These are phyloP conservation scores for Dioszegia aurantiaca DNA, from an alignment of 768 basidiomycete species.

Conservation along the genomic window DNA sequence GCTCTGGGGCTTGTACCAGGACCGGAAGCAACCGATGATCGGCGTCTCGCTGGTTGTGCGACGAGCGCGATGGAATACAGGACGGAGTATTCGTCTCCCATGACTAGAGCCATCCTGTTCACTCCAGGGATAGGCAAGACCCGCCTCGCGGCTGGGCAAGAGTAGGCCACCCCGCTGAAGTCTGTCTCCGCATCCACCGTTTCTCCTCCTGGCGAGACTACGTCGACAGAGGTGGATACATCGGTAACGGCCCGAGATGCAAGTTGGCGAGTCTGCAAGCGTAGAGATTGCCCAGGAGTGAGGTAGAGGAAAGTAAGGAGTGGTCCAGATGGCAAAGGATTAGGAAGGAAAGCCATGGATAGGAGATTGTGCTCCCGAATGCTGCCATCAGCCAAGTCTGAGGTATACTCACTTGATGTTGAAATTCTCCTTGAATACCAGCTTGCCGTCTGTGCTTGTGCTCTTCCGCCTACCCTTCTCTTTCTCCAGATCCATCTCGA, in stretches of 20 bases:
- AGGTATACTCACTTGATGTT: constrained; percentile 36
- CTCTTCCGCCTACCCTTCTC: constrained; percentile 30
- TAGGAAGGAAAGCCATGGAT: constrained; percentile 40
- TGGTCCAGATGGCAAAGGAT: constrained; percentile 20
- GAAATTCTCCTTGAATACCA: constrained; percentile 32
- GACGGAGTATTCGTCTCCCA: constrained; percentile 48
- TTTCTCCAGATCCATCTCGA: constrained; percentile 45
- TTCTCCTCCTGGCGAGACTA: constrained; percentile 22
- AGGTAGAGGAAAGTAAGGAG: constrained; percentile 43
- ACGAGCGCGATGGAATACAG: constrained; percentile 24
- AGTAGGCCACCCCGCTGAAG: constrained; percentile 39
- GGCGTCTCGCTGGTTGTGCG: constrained; percentile 15
- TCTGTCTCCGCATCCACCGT: constrained; percentile 23
- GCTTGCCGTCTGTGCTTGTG: constrained; percentile 1
- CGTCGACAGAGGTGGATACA: constrained; percentile 29
- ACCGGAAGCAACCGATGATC: constrained; percentile 21
- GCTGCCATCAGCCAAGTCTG: constrained; percentile 19
- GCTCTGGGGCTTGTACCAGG: constrained; percentile 30
- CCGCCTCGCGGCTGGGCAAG: constrained; percentile 43
- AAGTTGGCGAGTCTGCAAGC: constrained; percentile 35
- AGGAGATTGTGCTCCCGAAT: constrained; percentile 50
- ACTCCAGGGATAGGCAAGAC: constrained; percentile 31
- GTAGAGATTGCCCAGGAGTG: constrained; percentile 29
- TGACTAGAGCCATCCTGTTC: constrained; percentile 29
- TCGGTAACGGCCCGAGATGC: constrained; percentile 38